A percentile compares a stretch with the other conserved stretches of the same genome.
Conservation (phyloP, 192 early-diverging fungal species). For the Coemansia furcata region DNA sequence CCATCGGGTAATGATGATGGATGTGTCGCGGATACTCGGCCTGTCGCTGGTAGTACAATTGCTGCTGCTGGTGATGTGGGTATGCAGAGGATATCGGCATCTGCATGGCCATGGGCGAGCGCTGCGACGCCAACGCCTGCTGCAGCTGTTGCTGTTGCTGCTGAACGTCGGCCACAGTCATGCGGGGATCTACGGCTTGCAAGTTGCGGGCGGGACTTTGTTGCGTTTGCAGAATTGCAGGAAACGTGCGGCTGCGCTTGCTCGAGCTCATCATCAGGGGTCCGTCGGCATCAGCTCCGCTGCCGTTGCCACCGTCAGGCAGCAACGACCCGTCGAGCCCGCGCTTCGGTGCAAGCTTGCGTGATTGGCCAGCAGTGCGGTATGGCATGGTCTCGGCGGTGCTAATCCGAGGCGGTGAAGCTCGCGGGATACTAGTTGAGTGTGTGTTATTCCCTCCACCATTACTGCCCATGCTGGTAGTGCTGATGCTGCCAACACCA, state of each 20-base stretch:
- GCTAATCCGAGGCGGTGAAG: conserved; percentile 30
- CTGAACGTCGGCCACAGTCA: conserved; percentile 3
- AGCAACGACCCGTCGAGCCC: conserved; percentile 8
- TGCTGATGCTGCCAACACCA: background rate
- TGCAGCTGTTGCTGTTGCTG: conserved; percentile 15
- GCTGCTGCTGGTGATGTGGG: conserved; percentile 2
- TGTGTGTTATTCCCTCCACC: background rate
- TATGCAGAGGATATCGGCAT: background rate
- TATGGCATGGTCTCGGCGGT: conserved; percentile 34
- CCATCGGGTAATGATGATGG: background rate
- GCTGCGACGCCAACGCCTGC: background rate
- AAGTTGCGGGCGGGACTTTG: conserved; percentile 13
- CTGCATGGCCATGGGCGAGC: conserved; percentile 7
- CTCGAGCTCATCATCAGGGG: conserved; percentile 33
- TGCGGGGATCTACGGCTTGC: background rate
- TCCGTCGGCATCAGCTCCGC: conserved; percentile 10
- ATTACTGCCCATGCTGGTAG: background rate
- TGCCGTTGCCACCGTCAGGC: background rate
- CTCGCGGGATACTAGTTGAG: conserved; percentile 32
- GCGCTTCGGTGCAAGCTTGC: conserved; percentile 52
- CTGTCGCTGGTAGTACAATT: background rate
- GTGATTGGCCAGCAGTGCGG: background rate
- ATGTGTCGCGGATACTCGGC: background rate
- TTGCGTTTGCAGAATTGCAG: conserved; percentile 22
- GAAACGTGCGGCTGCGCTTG: conserved; percentile 51